These are phyloP conservation scores for Cystobasidiaceae sp. DNA, from an alignment of 1,284 basidiomycete species.

Conservation along the genomic window DNA sequence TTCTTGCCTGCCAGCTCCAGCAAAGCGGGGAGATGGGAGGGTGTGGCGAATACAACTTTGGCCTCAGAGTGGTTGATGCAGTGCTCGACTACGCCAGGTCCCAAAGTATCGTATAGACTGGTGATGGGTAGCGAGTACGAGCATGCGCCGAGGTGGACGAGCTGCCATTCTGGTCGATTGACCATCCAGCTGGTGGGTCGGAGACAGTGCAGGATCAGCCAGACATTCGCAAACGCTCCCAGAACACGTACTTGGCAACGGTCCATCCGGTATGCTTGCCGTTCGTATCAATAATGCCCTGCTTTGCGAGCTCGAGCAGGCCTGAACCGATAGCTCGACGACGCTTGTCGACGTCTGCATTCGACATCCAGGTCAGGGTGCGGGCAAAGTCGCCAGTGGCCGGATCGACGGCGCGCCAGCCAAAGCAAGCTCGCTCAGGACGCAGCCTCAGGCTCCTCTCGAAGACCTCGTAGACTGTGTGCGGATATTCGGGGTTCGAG, in stretches of 20 bases:
- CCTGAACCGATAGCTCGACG: constrained; percentile 47
- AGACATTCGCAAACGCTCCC: constrained; percentile 1
- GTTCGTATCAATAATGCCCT: constrained; percentile 56
- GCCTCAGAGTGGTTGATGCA: constrained; percentile 81
- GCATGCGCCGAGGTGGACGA: constrained; percentile 71
- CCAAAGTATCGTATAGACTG: constrained; percentile 85
- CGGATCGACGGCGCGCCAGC: constrained; percentile 34
- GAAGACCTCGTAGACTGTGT: constrained; percentile 39
- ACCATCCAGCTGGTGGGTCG: background rate
- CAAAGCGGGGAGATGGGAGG: constrained; percentile 67
- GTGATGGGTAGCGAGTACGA: constrained; percentile 78
- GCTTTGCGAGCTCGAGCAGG: constrained; percentile 86
- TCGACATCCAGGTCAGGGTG: constrained; percentile 34
- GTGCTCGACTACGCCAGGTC: constrained; percentile 56
- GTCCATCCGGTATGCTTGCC: constrained; percentile 37
- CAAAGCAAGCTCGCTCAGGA: constrained; percentile 32
- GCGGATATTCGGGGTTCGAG: constrained; percentile 28
- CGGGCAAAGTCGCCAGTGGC: constrained; percentile 37
- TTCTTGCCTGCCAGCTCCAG: constrained; percentile 61
- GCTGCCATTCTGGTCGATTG: constrained; percentile 70
- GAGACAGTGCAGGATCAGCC: background rate
- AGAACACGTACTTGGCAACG: constrained; percentile 36
- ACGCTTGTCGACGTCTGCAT: constrained; percentile 34
- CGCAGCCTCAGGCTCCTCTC: constrained; percentile 34
- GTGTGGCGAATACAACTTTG: constrained; percentile 68